Evolutionary conservation across 306 rosid genomes (phyloP), one percentile per base, ranked within the genome.

Genomic region (Quillaja saponaria): DNA sequence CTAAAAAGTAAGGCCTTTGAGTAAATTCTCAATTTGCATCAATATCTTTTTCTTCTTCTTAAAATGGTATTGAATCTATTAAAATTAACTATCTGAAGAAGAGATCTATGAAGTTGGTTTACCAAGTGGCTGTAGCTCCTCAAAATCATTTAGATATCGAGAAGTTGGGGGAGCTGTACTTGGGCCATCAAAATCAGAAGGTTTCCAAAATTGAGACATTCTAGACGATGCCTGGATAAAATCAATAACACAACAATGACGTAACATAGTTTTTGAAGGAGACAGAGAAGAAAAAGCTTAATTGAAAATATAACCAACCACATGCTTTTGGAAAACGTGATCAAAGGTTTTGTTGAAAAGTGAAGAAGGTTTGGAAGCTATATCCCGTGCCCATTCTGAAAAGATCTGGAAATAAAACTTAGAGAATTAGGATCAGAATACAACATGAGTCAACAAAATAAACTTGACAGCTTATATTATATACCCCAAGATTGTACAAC

Each of bases 61-160:
- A n/a, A n/a, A n/a, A n/a, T n/a, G n/a, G n/a, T n/a, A 45, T 39
- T 34, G 12, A 58, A 45, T 17, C 54, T 34, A 37, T 14, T 20
- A 16, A 17, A 58, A 70, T 34, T 57, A 49, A 40, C 14, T 8
- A 64, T n/a, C 31, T 31, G 25, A 40, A 65, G 67, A 14, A 74
- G 34, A 55, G 47, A 55, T 55, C 33, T 25, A 68, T 39, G 34
- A 58, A 63, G 14, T 51, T 76, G n/a, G 39, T 58, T 78, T 88
- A 91, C 98, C 98, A 34, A 91, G 92, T 58, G 96, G 66, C 14
- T 63, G 82, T 77, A 88, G 83, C 87, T 86, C 96, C 86, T 91
- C 98, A 73, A 91, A 91, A 79, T 91, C 98, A 81, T 78, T 88
- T 67, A 88, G 78, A 83, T 88, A 91, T 41, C 98, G 84, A 76